Evolutionary conservation across 2,329 filamentous ascomycete species (phyloP), one percentile per base, ranked within the genome.

Genomic region (Neofusicoccum ribis): DNA sequence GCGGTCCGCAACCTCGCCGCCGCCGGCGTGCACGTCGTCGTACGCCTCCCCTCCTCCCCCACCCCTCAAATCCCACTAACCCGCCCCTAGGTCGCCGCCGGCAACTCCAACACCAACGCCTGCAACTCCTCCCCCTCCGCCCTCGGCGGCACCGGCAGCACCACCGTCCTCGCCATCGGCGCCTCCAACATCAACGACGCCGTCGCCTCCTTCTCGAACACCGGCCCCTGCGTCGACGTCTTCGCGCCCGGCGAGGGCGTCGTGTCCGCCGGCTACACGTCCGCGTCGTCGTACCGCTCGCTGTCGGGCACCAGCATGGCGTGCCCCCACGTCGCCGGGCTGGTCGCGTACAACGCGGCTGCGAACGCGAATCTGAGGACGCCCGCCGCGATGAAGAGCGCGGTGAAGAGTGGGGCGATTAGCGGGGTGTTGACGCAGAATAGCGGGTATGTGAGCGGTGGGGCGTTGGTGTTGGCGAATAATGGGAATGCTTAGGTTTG

Each of bases 181-280:
- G 77, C 76, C 3, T 68, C 73, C 0, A 70, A 76, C 63, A 67
- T 60, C 12, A 65, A 70, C 44, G 71, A 76, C 54, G 63, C 59
- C 1, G 69, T 70, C 5, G 65, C 70, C 1, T 63, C 51, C 12
- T 75, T 73, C 50, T 77, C 74, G 1, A 79, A 79, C 68, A 79
- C 72, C 44, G 78, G 78, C 8, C 67, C 71, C n/a, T 71, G 68
- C 11, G 75, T 80, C 39, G 75, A 79, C 36, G 72, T 80, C 54
- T 79, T 75, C 44, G 78, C 76, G 8, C 70, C 77, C 5, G 78
- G 78, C 9, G 76, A 74, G 2, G 67, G 69, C n/a, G 71, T 81
- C 34, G 71, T 80, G 0, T 84, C 80, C 66, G 77, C 85, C 11
- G 86, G 80, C 41, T 72, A 72, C 56, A 76, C 27, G 27, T 31